Evolutionary conservation across 2,329 filamentous ascomycete species (phyloP), one percentile per base, ranked within the genome.

Genomic region (Xylariaceae sp.): DNA sequence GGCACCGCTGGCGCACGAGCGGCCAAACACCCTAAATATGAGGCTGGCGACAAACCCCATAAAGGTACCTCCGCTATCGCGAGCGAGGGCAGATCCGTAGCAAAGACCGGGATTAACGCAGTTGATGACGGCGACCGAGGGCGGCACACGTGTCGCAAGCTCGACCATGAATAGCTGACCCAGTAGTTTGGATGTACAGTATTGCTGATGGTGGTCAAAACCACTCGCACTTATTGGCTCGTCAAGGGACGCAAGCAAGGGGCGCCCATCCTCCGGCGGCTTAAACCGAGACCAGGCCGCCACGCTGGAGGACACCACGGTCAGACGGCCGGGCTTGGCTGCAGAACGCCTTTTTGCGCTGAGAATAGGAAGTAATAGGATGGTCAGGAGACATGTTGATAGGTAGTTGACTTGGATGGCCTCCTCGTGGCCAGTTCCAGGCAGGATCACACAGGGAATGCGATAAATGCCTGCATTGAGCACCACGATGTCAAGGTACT

Each of bases 341-440:
- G 9, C 26, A 19, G 43, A 2, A 6, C 47, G 43, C 29, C 52
- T 53, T 41, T 53, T 72, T 6, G 72, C 65, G 51, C 73, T 72
- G 1, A 81, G 65, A 30, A 74, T 72, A 0, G 77, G 78, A 0
- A 81, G 61, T 3, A 81, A 52, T 0, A 79, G 65, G 0, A 79
- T 61, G 0, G 70, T 71, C 0, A 83, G 67, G 0, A 82, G 64
- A 7, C 76, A 70, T 0, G 76, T 81, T 18, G 70, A 75, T 52
- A 82, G 69, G n/a, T 79, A 78, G 55, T 83, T 82, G 41, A 76
- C 72, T 0, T 77, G 78, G 40, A 82, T 62, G 2, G 68, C 73
- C 29, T 67, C 66, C 58, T 82, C 79, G 0, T 71, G 65, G 3
- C 51, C 51, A 4, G 55, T 57, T 12, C 8, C 46, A 2, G 47